These are phyloP conservation scores for Tuber magnatum DNA, from an alignment of 495 filamentous ascomycete species.

Conservation along the genomic window DNA sequence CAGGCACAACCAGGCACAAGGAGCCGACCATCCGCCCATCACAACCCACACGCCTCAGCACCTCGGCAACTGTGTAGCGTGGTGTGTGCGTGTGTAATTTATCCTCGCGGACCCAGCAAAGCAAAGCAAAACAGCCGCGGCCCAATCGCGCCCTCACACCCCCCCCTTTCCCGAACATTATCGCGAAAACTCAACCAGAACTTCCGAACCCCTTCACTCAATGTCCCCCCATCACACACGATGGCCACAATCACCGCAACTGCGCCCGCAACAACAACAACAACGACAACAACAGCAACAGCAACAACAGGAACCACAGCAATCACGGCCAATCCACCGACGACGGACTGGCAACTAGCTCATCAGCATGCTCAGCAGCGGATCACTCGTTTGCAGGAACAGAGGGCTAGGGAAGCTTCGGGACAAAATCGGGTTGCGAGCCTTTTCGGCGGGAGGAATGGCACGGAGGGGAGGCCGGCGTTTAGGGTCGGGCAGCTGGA, in stretches of 20 bases:
- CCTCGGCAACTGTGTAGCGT: background rate
- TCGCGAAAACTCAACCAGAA: background rate
- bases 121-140: constrained; percentile 10
- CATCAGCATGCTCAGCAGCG: constrained; percentile 38
- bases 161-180: constrained; percentile 10
- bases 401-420: constrained; percentile 24
- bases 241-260: constrained; percentile 23
- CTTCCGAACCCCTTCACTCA: constrained; percentile 14
- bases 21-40: background rate
- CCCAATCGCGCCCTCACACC: constrained; percentile 32
- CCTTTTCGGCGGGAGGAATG: constrained; percentile 53
- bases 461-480: constrained; percentile 71
- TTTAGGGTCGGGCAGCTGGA: constrained; percentile 96
- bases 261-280: constrained; percentile 8
- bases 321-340: constrained; percentile 14
- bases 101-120: background rate
- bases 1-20: background rate
- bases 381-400: constrained; percentile 27
- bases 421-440: constrained; percentile 15
- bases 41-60: background rate
- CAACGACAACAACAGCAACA: constrained; percentile 15
- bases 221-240: constrained; percentile 34
- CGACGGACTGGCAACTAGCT: constrained; percentile 38
- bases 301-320: constrained; percentile 14
- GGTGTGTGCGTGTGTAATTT: background rate